Evolutionary conservation across 768 basidiomycete genomes (phyloP).

Genomic region (Leccinum boreale): DNA sequence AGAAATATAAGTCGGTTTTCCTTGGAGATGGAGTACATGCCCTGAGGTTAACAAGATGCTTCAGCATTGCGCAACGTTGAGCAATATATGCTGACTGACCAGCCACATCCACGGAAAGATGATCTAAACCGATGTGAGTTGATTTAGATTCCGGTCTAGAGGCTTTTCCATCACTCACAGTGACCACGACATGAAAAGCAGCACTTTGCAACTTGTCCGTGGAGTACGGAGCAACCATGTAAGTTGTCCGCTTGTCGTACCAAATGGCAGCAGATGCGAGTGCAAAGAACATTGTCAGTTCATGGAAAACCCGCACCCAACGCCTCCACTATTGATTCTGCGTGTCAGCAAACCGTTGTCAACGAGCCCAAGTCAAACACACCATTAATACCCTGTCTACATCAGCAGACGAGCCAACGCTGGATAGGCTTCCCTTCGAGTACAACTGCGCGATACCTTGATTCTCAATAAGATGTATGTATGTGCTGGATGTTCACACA

Average conservation of each 20-base stretch:
- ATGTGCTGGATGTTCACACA: constrained; percentile 14
- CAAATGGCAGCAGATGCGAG: constrained; percentile 46
- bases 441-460: constrained; percentile 36
- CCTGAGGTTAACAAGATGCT: constrained; percentile 30
- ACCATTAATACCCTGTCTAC: constrained; percentile 51
- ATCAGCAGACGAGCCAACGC: constrained; percentile 44
- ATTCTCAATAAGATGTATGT: not conserved
- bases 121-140: constrained; percentile 27
- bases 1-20: constrained; percentile 41
- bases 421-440: constrained; percentile 42
- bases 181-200: constrained; percentile 37
- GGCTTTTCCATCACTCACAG: constrained; percentile 32
- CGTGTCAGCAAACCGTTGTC: not conserved
- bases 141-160: too few relatives aligned
- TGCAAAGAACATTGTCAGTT: constrained; percentile 49
- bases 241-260: constrained; percentile 45
- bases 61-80: not conserved
- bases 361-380: not conserved
- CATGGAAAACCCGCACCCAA: constrained; percentile 45
- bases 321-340: constrained; percentile 40
- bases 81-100: constrained; percentile 27
- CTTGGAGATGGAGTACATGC: constrained; percentile 45
- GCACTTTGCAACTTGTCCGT: constrained; percentile 39
- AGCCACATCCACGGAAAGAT: constrained; percentile 45
- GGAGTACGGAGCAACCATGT: constrained; percentile 32